Evolutionary conservation across 495 filamentous ascomycete species (phyloP), one percentile per base, ranked within the genome.

Genomic region (Ascobolus immersus): DNA sequence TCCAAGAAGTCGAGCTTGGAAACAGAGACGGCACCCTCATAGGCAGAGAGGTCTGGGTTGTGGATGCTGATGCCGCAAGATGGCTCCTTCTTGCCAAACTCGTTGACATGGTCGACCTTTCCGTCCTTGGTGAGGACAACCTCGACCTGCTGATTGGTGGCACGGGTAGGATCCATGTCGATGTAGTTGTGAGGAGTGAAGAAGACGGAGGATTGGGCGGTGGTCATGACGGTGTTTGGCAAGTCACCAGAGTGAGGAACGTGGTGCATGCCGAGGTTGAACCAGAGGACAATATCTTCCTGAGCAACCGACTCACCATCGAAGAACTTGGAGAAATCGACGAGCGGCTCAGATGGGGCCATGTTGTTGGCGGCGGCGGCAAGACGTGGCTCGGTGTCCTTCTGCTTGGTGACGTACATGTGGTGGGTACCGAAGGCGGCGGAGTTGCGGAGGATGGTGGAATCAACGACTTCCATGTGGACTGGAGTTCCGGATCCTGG

Each of bases 221-320:
- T 58, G 10, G 58, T 60, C 44, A 58, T 51, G 23, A 63, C 51
- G 0, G 61, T 64, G 43, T 64, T 65, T 27, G 63, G 64, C 4
- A 65, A 42, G 36, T 68, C 64, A 19, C 56, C 58, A 9, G 61
- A 57, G 44, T 65, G 56, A 11, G 65, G 64, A 14, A 68, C 44
- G 41, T 68, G 65, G 41, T 69, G 62, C 52, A 62, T 65, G 12
- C 64, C 64, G 5, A 70, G 47, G 39, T 66, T 64, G 41, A 65
- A 55, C 49, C 55, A 61, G n/a, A 62, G 27, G 24, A 62, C 58
- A 28, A 28, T 42, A 41, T 68, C 67, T 39, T 64, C 62, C 44
- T 67, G 57, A 19, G 52, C 45, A 18, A 69, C 45, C 13, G 23
- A 43, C 46, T 70, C 66, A 36, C 56, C 55, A 36, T 70, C 48